These are phyloP conservation scores for Ustilago shanxiensis DNA, from an alignment of 1,284 basidiomycete species.

Conservation along the genomic window DNA sequence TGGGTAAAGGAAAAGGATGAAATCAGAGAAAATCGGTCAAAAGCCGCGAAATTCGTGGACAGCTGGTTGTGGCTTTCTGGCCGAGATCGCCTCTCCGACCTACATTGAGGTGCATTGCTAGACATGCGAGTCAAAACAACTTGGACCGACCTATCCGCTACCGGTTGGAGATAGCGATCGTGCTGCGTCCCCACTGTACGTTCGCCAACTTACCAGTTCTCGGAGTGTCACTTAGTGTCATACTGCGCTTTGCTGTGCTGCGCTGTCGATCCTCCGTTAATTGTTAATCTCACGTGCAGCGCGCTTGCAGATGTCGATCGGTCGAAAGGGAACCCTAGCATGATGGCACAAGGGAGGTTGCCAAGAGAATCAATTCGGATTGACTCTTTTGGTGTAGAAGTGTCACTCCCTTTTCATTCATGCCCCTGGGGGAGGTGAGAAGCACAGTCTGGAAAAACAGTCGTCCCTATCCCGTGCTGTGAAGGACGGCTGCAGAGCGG, in stretches of 20 bases:
- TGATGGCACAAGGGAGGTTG: background rate
- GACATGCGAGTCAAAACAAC: conserved; percentile 1
- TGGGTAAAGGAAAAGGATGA: background rate
- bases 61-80: background rate
- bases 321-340: background rate
- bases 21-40: background rate
- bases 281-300: conserved; percentile 3
- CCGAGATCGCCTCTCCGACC: conserved; percentile 3
- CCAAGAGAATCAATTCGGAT: conserved; percentile 4
- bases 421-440: background rate
- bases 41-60: background rate
- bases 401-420: background rate
- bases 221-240: too few species aligned
- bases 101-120: background rate
- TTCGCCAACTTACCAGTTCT: background rate
- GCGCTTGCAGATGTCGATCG: conserved; percentile 7
- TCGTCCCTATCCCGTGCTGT: background rate
- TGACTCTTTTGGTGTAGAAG: background rate
- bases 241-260: background rate
- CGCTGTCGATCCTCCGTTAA: conserved; percentile 8
- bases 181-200: too few species aligned
- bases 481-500: background rate
- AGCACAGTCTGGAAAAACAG: background rate
- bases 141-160: background rate
- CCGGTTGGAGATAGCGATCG: background rate